Evolutionary conservation across 306 rosid species (phyloP).

Genomic region (Lagenaria siceraria): DNA sequence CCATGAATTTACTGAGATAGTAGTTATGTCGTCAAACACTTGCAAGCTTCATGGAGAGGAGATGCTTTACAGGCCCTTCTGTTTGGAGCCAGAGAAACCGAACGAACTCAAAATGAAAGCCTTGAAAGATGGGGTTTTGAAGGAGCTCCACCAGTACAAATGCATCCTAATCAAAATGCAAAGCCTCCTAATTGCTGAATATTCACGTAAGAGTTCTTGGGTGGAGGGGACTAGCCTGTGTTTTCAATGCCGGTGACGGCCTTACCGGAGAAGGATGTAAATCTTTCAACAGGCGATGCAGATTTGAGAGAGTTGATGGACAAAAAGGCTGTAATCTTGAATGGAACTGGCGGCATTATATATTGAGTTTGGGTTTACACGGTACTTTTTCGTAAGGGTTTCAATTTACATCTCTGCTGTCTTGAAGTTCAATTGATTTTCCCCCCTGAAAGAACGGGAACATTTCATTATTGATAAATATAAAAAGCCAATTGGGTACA

Average conservation of each 20-base stretch:
- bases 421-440: too few relatives aligned
- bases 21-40: slow-evolving; percentile 37
- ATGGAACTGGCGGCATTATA: neutral
- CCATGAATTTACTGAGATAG: slow-evolving; percentile 46
- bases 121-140: slow-evolving; percentile 35
- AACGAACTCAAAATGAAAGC: slow-evolving; percentile 39
- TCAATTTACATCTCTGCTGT: neutral
- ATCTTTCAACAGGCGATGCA: slow-evolving; percentile 31
- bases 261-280: slow-evolving; percentile 54
- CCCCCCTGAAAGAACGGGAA: too few relatives aligned
- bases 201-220: slow-evolving; percentile 34
- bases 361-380: too few relatives aligned
- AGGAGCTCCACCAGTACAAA: slow-evolving; percentile 31
- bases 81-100: slow-evolving; percentile 36
- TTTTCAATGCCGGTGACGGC: slow-evolving; percentile 56
- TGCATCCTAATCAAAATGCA: slow-evolving; percentile 42
- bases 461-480: too few relatives aligned
- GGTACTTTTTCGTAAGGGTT: neutral
- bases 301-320: slow-evolving; percentile 10
- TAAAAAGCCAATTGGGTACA: too few relatives aligned
- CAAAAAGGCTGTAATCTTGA: neutral
- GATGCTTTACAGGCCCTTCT: slow-evolving; percentile 30
- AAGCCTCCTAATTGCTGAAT: slow-evolving; percentile 50
- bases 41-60: slow-evolving; percentile 30
- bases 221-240: slow-evolving; percentile 51